phyloP scores from a whole-genome alignment of 2,329 filamentous ascomycete genomes.

The Claviceps sp. region DNA sequence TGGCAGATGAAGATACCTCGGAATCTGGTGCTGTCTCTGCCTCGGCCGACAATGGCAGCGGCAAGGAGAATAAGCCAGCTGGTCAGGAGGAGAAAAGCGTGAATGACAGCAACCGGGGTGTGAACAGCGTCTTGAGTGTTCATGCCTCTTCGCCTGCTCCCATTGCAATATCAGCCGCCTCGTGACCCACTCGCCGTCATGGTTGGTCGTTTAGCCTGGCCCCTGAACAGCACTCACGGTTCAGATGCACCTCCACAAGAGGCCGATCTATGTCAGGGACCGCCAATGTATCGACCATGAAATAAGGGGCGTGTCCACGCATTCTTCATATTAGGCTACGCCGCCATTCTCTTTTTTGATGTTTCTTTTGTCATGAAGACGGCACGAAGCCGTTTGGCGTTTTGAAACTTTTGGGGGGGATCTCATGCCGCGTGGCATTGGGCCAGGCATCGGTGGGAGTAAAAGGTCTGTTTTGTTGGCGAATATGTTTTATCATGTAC shows the following conservation, averaged over 20 bases:
- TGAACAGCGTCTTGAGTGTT: conserved; percentile 37
- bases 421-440: neutral
- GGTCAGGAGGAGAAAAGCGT: conserved; percentile 35
- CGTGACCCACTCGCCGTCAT: conserved; percentile 9
- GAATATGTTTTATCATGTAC: neutral
- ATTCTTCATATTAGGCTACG: neutral
- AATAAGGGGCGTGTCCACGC: neutral
- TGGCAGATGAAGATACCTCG: conserved; percentile 31
- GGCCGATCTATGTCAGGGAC: neutral
- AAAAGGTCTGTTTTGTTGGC: neutral
- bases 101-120: conserved; percentile 29
- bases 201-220: neutral
- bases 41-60: conserved; percentile 37
- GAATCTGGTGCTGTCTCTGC: conserved; percentile 32
- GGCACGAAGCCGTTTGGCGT: conserved; percentile 1
- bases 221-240: neutral
- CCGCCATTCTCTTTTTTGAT: neutral
- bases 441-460: neutral
- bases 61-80: conserved; percentile 54
- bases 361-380: neutral
- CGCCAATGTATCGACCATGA: neutral
- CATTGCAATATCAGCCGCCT: conserved; percentile 32
- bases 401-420: neutral
- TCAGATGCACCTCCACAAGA: neutral
- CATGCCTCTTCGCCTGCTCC: conserved; percentile 39